Percentiles rank a stretch among this genome's conserved stretches.
Evolutionary conservation across 2,329 filamentous ascomycete species (phyloP).

Genomic region (Clonostachys byssicola): DNA sequence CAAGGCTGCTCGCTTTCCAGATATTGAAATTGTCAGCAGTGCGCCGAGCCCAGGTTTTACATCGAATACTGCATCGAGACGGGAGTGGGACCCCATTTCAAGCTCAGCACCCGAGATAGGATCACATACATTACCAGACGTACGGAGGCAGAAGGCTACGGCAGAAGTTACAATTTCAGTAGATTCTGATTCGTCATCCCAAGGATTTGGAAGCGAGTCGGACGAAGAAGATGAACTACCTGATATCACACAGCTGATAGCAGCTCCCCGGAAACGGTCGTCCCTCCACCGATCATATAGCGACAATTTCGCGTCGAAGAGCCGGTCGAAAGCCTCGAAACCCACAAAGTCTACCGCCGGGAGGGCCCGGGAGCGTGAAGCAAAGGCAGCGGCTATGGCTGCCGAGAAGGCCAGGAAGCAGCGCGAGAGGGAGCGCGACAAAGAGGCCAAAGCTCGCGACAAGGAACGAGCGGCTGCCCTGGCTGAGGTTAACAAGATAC

Average conservation of each 20-base stretch:
- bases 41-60: background rate
- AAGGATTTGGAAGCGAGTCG: too few species aligned
- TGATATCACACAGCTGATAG: slow-evolving; percentile 33
- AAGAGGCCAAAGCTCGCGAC: slow-evolving; percentile 57
- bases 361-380: slow-evolving; percentile 30
- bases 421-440: slow-evolving; percentile 52
- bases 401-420: slow-evolving; percentile 52
- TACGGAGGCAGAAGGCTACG: too few species aligned
- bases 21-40: background rate
- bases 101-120: slow-evolving; percentile 42
- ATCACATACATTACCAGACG: slow-evolving; percentile 10
- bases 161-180: too few species aligned
- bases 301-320: slow-evolving; percentile 14
- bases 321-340: slow-evolving; percentile 11
- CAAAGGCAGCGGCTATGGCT: slow-evolving; percentile 44
- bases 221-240: slow-evolving; percentile 38
- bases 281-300: slow-evolving; percentile 22
- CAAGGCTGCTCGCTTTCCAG: background rate
- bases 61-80: background rate
- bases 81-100: slow-evolving; percentile 34
- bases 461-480: slow-evolving; percentile 63
- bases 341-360: slow-evolving; percentile 24
- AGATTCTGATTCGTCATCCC: too few species aligned
- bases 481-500: slow-evolving; percentile 68
- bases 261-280: slow-evolving; percentile 8